These are phyloP conservation scores for Ceratorhiza oryzae-sativae DNA, from an alignment of 1,284 basidiomycete genomes.

Conservation along the genomic window DNA sequence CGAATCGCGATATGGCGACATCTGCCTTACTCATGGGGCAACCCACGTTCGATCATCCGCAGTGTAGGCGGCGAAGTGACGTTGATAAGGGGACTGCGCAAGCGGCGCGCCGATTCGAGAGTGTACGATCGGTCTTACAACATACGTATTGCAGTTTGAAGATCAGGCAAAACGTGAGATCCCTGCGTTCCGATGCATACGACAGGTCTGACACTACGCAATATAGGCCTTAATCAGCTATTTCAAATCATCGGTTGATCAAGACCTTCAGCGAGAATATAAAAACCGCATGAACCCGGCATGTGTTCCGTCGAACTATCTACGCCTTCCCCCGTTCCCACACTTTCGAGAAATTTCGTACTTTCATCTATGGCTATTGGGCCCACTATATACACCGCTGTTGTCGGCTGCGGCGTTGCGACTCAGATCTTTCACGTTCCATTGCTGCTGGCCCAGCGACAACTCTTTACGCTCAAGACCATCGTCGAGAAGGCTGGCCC, in stretches of 20 bases:
- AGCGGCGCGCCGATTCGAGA: not conserved
- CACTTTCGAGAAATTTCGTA: not conserved
- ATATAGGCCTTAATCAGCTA: not conserved
- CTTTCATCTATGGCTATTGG: slow-evolving; percentile 18
- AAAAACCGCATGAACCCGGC: slow-evolving; percentile 8
- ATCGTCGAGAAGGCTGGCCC: slow-evolving; percentile 35
- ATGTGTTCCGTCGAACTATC: not conserved
- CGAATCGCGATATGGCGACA: not conserved
- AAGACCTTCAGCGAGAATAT: not conserved
- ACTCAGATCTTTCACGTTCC: slow-evolving; percentile 34
- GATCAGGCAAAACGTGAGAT: not conserved
- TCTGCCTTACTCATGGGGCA: slow-evolving; percentile 4
- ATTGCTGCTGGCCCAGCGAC: slow-evolving; percentile 20
- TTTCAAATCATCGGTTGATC: not conserved
- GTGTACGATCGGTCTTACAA: not conserved
- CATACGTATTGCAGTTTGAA: not conserved
- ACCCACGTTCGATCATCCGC: not conserved
- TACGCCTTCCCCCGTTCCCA: not conserved
- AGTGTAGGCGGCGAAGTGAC: not conserved
- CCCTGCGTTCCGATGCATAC: not conserved
- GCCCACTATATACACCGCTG: slow-evolving; percentile 33
- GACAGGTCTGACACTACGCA: not conserved
- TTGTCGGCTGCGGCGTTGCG: slow-evolving; percentile 29
- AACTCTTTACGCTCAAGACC: slow-evolving; percentile 28
- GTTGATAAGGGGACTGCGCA: not conserved